These are phyloP conservation scores for Abrus precatorius DNA, from an alignment of 306 rosid species.

Conservation along the genomic window DNA sequence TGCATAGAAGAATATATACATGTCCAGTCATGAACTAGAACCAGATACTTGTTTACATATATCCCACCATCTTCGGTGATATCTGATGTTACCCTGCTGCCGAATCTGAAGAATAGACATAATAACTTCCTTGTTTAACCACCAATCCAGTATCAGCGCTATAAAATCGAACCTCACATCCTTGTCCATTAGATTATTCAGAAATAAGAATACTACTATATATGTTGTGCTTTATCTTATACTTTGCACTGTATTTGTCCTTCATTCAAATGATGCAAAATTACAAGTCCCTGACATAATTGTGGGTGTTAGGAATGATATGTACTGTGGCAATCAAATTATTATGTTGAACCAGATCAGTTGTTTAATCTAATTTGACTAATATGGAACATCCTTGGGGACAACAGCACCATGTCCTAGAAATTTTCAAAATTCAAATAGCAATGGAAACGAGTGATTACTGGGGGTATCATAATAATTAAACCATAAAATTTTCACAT, in stretches of 20 bases:
- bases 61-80: constrained; percentile 40
- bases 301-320: constrained; percentile 14
- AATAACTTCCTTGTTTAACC: constrained; percentile 42
- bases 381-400: constrained; percentile 1
- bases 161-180: constrained; percentile 40
- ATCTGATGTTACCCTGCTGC: constrained; percentile 43
- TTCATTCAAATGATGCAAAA: constrained; percentile 36
- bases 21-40: constrained; percentile 57
- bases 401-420: background rate
- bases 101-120: constrained; percentile 43
- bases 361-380: constrained; percentile 24
- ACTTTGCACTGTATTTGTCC: constrained; percentile 24
- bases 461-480: constrained; percentile 8
- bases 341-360: background rate
- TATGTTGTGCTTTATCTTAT: constrained; percentile 10
- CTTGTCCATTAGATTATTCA: constrained; percentile 39
- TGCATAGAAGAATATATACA: constrained; percentile 38
- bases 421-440: background rate
- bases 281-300: constrained; percentile 20
- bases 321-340: constrained; percentile 20
- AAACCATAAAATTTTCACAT: constrained; percentile 15
- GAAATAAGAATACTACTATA: background rate
- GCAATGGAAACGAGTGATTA: constrained; percentile 5
- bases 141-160: constrained; percentile 40
- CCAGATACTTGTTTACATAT: constrained; percentile 52